Evolutionary conservation across 73 alveolate species (phyloP), one percentile per base, ranked within the genome.

Genomic region (Halteria grandinella): DNA sequence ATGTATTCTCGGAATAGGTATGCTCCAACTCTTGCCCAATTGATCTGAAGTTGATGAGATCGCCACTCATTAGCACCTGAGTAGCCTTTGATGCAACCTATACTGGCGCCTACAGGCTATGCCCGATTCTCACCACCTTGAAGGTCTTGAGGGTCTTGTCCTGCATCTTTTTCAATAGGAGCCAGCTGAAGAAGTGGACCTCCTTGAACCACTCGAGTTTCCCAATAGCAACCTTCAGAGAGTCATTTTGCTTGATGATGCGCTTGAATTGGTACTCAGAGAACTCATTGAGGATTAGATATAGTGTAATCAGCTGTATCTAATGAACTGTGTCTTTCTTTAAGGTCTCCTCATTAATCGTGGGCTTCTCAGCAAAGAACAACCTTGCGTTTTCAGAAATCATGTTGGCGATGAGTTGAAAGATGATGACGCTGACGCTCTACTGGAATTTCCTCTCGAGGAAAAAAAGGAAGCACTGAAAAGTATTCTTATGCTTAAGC

Each of bases 191-290:
- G 41, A 60, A 60, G 23, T 60, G 31, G 1, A 40, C 21, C 37
- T 60, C 77, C 28, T 60, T 60, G 24, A 60, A 60, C 15, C 43
- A 37, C 43, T 60, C 55, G 37, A 60, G 21, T 45, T 60, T 60
- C 12, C 77, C 77, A n/a, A 60, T 7, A 10, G 77, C 77, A 6
- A 37, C 44, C 48, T 60, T 60, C 8, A 60, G 43, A 1, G 77
- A 40, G 3, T 60, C 77, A n/a, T 21, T 40, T 60, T 60, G 24
- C 43, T 60, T 60, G 8, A 49, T 59, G 4, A 60, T 6, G 15
- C 43, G 37, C 25, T 60, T 60, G 20, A 60, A 60, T 1, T 28
- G 17, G 43, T 36, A 60, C 4, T 60, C 77, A 18, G 77, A 40
- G 28, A 40, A 40, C 23, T 60, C 34, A 31, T 60, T 60, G 40